These are phyloP conservation scores for Cercophora scortea DNA, from an alignment of 495 filamentous ascomycete genomes.

Conservation along the genomic window DNA sequence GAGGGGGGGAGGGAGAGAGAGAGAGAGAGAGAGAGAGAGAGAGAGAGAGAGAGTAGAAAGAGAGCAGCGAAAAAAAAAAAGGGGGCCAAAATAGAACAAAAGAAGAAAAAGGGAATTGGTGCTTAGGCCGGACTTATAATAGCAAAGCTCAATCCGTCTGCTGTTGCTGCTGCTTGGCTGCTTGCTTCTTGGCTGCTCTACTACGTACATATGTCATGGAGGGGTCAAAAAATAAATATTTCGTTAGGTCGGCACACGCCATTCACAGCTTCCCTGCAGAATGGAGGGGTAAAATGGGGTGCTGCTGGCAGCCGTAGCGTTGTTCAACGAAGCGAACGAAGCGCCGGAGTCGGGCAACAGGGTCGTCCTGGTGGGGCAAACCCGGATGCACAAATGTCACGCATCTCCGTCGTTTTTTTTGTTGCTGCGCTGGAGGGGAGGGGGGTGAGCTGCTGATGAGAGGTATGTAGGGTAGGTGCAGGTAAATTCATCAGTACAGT, in stretches of 20 bases:
- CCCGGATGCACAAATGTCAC: neutral
- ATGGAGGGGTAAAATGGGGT: neutral
- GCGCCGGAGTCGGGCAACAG: neutral
- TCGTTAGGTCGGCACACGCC: neutral
- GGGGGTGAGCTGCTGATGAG: too few relatives aligned
- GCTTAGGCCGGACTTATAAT: neutral
- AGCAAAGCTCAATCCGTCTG: neutral
- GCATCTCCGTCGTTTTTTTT: too few relatives aligned
- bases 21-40: neutral
- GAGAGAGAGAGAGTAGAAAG: neutral
- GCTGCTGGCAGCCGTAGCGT: too few relatives aligned
- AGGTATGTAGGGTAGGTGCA: too few relatives aligned
- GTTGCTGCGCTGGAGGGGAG: too few relatives aligned
- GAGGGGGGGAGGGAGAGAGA: too few relatives aligned
- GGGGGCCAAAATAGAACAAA: neutral
- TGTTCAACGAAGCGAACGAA: neutral
- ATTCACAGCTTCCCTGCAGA: neutral
- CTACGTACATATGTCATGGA: neutral
- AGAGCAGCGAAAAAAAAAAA: neutral
- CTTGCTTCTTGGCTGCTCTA: too few relatives aligned
- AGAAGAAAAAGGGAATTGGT: neutral
- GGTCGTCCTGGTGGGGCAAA: neutral
- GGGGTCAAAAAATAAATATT: constrained; percentile 4
- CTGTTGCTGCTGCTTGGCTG: neutral
- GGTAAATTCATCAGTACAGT: too few relatives aligned